Conservation (phyloP, 352 stramenopile genomes). For the Globisporangium paddicum region DNA sequence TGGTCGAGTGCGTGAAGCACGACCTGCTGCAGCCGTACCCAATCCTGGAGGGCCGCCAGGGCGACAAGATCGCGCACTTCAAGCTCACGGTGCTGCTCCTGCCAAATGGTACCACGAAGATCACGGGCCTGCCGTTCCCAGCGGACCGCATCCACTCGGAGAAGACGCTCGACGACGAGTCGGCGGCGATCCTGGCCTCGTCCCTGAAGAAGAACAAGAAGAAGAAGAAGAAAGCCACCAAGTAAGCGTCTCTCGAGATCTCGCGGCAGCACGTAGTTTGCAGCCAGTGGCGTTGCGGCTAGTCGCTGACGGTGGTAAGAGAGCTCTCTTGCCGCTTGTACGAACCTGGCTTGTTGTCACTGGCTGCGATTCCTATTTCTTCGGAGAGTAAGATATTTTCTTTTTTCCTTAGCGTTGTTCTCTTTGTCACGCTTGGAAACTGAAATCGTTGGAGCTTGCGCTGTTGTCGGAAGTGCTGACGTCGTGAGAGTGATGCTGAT, state of each 20-base stretch:
- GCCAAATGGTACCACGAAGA: slow-evolving; percentile 93
- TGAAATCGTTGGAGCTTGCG: no score
- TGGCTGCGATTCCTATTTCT: slow-evolving; percentile 19
- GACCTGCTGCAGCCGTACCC: slow-evolving; percentile 97
- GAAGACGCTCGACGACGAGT: slow-evolving; percentile 93
- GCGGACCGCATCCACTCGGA: slow-evolving; percentile 89
- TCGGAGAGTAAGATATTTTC: slow-evolving; percentile 50
- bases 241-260: slow-evolving; percentile 26
- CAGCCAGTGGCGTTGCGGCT: background rate
- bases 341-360: background rate
- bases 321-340: background rate
- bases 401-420: slow-evolving; percentile 15
- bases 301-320: slow-evolving; percentile 15
- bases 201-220: slow-evolving; percentile 96
- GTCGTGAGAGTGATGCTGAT: slow-evolving; percentile 39
- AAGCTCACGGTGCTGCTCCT: slow-evolving; percentile 99
- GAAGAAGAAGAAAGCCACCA: slow-evolving; percentile 86
- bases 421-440: no score
- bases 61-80: slow-evolving; percentile 98
- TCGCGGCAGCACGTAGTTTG: slow-evolving; percentile 3
- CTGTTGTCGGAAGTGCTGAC: no score
- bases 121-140: slow-evolving; percentile 93
- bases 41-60: slow-evolving; percentile 93
- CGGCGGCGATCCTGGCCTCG: slow-evolving; percentile 82
- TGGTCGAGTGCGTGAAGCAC: slow-evolving; percentile 98